These are phyloP conservation scores for Scutellaria baicalensis DNA, from an alignment of 257 asterid species.

Conservation along the genomic window DNA sequence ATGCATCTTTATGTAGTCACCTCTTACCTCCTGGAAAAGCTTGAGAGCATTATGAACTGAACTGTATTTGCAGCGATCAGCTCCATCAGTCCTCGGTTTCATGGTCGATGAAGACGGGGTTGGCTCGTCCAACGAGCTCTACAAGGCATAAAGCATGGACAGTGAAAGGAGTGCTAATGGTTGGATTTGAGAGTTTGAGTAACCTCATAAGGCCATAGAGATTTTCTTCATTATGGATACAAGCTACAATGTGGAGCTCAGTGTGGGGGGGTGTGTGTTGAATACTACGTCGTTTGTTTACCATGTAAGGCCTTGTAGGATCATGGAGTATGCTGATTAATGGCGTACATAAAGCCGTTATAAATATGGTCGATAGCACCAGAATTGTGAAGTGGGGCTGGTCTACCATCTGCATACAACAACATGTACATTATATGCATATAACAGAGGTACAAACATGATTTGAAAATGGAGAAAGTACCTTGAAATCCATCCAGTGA, in stretches of 20 bases:
- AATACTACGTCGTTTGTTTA: conserved; percentile 57
- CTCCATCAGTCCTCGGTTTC: conserved; percentile 16
- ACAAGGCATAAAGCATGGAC: conserved; percentile 48
- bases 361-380: conserved; percentile 30
- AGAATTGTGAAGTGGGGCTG: conserved; percentile 43
- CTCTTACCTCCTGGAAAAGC: conserved; percentile 35
- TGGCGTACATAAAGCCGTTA: conserved; percentile 50
- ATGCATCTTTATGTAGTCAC: conserved; percentile 29
- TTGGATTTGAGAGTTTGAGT: conserved; percentile 52
- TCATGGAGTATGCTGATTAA: conserved; percentile 56
- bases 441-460: neutral
- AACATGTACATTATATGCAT: conserved; percentile 1
- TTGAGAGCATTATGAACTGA: conserved; percentile 44
- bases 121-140: conserved; percentile 60
- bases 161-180: conserved; percentile 30
- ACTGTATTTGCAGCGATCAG: conserved; percentile 5
- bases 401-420: conserved; percentile 45
- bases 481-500: conserved; percentile 69
- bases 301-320: conserved; percentile 72
- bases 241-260: conserved; percentile 45
- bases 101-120: conserved; percentile 58
- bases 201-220: conserved; percentile 39
- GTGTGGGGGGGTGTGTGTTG: conserved; percentile 56
- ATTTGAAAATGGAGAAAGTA: conserved; percentile 7
- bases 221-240: conserved; percentile 44